Conservation (phyloP, 2,329 filamentous ascomycete genomes). For the Curvularia lunata region DNA sequence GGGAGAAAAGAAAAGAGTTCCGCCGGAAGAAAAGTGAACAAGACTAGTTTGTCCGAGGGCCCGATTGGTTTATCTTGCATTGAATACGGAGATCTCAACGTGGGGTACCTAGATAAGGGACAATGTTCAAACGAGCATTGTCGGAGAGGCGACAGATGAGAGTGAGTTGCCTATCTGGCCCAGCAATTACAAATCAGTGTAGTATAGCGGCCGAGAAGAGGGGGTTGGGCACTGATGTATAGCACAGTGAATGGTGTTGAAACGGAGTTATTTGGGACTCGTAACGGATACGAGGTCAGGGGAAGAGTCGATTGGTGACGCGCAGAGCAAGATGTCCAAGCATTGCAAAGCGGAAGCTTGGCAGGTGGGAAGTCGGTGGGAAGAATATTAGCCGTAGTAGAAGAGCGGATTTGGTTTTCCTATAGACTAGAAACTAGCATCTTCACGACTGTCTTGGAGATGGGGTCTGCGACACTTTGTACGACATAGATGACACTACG, state of each 20-base stretch:
- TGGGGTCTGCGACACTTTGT: constrained; percentile 3
- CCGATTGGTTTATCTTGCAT: constrained; percentile 4
- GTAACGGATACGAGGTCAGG: not conserved
- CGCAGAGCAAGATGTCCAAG: not conserved
- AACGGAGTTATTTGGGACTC: not conserved
- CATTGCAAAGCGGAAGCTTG: not conserved
- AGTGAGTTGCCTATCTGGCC: not conserved
- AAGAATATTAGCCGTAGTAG: not conserved
- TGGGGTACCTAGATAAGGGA: not conserved
- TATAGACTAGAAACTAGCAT: not conserved
- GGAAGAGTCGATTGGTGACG: not conserved
- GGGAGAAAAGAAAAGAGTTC: not conserved
- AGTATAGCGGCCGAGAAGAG: not conserved
- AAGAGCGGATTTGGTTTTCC: not conserved
- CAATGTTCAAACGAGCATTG: constrained; percentile 16
- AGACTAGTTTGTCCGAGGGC: not conserved
- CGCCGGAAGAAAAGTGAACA: not conserved
- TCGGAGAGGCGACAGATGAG: constrained; percentile 9
- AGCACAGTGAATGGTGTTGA: not conserved
- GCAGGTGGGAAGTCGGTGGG: not conserved
- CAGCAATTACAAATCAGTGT: constrained; percentile 6
- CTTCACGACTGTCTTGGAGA: not conserved
- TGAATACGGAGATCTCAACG: constrained; percentile 5
- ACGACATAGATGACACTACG: constrained; percentile 1
- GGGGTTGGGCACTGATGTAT: not conserved